Base-by-base conservation (phyloP, 805 yeast species). In the Schizosaccharomyces cryophilus region DNA sequence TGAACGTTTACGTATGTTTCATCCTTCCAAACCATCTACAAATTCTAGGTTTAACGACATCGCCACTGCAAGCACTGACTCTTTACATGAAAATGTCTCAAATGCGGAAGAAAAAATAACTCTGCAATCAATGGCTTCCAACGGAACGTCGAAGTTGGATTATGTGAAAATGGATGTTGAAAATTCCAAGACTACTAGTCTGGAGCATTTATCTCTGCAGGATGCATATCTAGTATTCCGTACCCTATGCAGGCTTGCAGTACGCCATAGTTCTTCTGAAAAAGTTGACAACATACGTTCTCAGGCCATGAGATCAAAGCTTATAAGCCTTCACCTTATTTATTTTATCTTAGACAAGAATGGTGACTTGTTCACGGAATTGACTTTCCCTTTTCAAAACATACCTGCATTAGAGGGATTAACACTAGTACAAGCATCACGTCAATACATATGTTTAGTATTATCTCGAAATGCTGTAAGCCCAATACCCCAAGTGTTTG, bases 151-250 rank as follows among this genome's bases (percentile, higher is more conserved):
- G 73, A 72, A 45, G 62, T 63, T 42, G 61, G 66, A 45, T 66
- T 64, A 56, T 65, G 62, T 40, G 63, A 62, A 5, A 26, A 68
- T 56, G 69, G 64, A 26, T 30, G 73, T 72, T 58, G 70, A 66
- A 3, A 70, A 68, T 7, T 70, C 69, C 72, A 73, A 69, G 56
- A 75, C 72, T 59, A 77, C 74, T 42, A 78, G 77, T 60, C 87
- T 81, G 62, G 81, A 80, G 64, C 95, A 86, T 62, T 70, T 83
- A 42, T 80, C 77, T 1, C n/a, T 51, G 21, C 89, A 87, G 67
- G 99, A 93, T 70, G 96, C 97, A 0, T 90, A 89, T 68, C 75
- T 93, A 63, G 79, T 93, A 3, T 88, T 90, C 72, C 80, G 99
- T 69, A 90, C 96, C 1, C 85, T 93, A 93, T 85, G 96, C 70